Percentiles rank a stretch among this genome's conserved stretches.
Evolutionary conservation across 225 moss, liverwort and hornwort species (phyloP).

Genomic region (Polytrichum commune): DNA sequence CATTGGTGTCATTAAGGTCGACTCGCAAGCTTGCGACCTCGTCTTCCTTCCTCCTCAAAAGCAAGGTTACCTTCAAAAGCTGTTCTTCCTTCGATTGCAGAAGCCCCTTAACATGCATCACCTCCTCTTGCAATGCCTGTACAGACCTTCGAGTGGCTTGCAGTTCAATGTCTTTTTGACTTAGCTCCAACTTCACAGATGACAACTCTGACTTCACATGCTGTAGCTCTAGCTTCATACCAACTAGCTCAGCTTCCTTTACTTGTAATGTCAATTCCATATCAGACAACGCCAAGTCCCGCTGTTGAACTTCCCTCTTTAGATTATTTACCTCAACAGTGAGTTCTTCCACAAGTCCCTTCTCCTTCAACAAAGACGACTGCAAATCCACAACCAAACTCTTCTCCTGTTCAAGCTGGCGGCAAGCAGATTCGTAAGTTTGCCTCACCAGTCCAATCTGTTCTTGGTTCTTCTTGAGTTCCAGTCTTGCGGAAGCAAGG

Average conservation of each 20-base stretch:
- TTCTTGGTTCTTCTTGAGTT: conserved; percentile 24
- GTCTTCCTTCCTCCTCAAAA: conserved; percentile 44
- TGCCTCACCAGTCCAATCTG: conserved; percentile 9
- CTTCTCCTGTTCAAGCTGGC: conserved; percentile 20
- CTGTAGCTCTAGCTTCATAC: conserved; percentile 42
- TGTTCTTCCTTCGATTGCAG: conserved; percentile 42
- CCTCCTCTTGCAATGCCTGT: conserved; percentile 34
- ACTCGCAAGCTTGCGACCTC: conserved; percentile 28
- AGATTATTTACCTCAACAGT: conserved; percentile 21
- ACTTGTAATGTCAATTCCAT: conserved; percentile 27
- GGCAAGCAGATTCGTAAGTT: conserved; percentile 16
- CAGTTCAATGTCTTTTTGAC: conserved; percentile 31
- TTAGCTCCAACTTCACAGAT: conserved; percentile 22
- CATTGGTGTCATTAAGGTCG: conserved; percentile 39
- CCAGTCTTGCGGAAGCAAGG: conserved; percentile 14
- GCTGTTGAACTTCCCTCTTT: conserved; percentile 32
- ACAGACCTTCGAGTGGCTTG: conserved; percentile 30
- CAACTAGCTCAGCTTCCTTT: conserved; percentile 38
- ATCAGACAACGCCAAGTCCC: conserved; percentile 31
- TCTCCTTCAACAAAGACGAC: conserved; percentile 24
- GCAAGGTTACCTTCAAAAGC: conserved; percentile 15
- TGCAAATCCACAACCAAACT: conserved; percentile 11
- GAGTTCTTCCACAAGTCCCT: conserved; percentile 16
- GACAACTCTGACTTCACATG: conserved; percentile 28
- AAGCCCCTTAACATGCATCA: conserved; percentile 23